Percentiles rank a stretch among this genome's conserved stretches.
phyloP scores from a whole-genome alignment of 2,329 filamentous ascomycete species.

The Esteya vermicola region DNA sequence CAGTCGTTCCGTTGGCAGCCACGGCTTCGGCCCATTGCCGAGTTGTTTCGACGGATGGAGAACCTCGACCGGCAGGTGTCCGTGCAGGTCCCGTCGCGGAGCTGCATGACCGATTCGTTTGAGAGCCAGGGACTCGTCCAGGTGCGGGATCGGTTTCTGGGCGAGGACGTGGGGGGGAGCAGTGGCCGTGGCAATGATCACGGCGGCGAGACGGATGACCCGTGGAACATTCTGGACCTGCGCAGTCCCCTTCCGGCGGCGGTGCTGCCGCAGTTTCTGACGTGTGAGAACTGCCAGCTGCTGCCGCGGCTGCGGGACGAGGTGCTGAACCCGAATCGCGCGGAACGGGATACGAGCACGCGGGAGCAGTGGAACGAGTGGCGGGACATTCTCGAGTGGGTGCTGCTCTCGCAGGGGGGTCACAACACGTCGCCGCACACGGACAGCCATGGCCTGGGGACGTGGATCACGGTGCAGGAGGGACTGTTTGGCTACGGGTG shows the following conservation, averaged over 20 bases:
- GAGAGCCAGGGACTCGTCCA: conserved; percentile 11
- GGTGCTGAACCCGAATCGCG: conserved; percentile 22
- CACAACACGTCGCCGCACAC: conserved; percentile 20
- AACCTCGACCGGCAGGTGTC: conserved; percentile 14
- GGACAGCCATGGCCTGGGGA: conserved; percentile 19
- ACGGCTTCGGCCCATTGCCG: conserved; percentile 11
- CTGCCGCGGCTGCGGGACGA: conserved; percentile 15
- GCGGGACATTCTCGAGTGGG: conserved; percentile 19
- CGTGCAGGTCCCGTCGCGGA: conserved; percentile 15
- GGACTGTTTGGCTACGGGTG: conserved; percentile 18
- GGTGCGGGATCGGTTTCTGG: conserved; percentile 13
- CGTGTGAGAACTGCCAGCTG: conserved; percentile 16
- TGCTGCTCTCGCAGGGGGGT: conserved; percentile 18
- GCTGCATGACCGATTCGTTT: conserved; percentile 12
- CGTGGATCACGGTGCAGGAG: conserved; percentile 20
- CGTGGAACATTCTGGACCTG: conserved; percentile 17
- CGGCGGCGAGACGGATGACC: conserved; percentile 7
- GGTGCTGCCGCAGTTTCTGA: conserved; percentile 14
- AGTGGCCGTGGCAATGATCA: background rate
- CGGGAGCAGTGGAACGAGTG: conserved; percentile 18
- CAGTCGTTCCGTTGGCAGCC: conserved; percentile 14
- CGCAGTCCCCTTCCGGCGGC: conserved; percentile 14
- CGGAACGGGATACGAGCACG: conserved; percentile 14
- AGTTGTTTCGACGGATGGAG: conserved; percentile 16
- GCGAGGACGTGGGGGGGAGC: background rate